Evolutionary conservation across 2,329 filamentous ascomycete genomes (phyloP), one percentile per base, ranked within the genome.

Genomic region (Bipolaris bicolor): DNA sequence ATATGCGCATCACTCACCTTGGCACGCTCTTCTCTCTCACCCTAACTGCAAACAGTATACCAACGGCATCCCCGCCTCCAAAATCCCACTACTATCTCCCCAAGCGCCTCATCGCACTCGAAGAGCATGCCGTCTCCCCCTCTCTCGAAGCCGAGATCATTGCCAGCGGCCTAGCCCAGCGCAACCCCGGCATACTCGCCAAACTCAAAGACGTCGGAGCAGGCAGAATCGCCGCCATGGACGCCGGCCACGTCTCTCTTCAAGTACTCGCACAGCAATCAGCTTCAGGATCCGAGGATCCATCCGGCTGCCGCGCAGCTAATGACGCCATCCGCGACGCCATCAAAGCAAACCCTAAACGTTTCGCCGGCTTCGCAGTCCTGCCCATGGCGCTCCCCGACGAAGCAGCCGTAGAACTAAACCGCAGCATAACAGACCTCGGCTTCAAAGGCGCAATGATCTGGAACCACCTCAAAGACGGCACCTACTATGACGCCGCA

Each of bases 211-310:
- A 60, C 13, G 48, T 60, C 5, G 57, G 50, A 13, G 51, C 57
- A 2, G 53, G 50, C 2, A 57, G 60, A 18, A 26, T 60, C 22
- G 50, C 60, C 1, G 51, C 50, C 22, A 62, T 62, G 54, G 45
- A 62, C 24, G 50, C 48, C n/a, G 54, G 51, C 26, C 46, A 55
- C 24, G 6, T 62, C 16, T 49, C 40, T 20, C 33, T 60, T 24
- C 50, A 55, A 52, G 57, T 62, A 0, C 60, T 60, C n/a, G 40
- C 60, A 2, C 57, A 60, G 26, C 48, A 49, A 20, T 60, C 57
- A 2, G 39, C 39, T 1, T 40, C 54, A 1, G 54, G 57, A 0
- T 45, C 45, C 0, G 48, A 57, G 13, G 51, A 41, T 13, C 20
- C 47, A 11, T 39, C 49, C 9, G 47, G 48, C 1, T 60, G 60